Evolutionary conservation across 2,329 filamentous ascomycete species (phyloP).

Genomic region (Periconia digitata): DNA sequence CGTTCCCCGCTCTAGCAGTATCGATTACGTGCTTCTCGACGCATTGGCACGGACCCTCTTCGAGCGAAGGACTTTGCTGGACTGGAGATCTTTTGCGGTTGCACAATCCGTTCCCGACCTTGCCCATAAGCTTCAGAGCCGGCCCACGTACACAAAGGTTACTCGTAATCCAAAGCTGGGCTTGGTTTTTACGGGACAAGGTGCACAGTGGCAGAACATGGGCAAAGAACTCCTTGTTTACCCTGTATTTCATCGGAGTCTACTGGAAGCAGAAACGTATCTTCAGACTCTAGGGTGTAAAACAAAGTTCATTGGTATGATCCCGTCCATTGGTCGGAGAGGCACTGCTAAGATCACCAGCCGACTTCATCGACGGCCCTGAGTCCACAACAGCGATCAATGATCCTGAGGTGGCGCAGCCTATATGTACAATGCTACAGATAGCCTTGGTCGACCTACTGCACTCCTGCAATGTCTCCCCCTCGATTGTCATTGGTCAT

Average conservation of each 20-base stretch:
- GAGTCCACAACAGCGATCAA: neutral
- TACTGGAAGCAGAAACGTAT: neutral
- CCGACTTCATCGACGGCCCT: neutral
- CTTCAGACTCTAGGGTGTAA: neutral
- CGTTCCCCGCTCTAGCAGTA: neutral
- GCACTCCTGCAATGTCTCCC: constrained; percentile 13
- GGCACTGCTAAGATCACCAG: too few relatives aligned
- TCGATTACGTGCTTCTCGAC: neutral
- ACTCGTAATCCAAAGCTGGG: neutral
- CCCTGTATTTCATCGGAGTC: neutral
- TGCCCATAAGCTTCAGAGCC: too few relatives aligned
- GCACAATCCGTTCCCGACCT: neutral
- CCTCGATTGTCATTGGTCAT: constrained; percentile 15
- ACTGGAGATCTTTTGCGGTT: neutral
- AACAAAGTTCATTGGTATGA: neutral
- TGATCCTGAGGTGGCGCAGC: neutral
- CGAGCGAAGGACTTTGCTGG: neutral
- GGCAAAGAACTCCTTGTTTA: constrained; percentile 9
- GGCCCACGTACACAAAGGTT: neutral
- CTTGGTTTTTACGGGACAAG: constrained; percentile 34
- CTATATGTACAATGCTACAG: constrained; percentile 15
- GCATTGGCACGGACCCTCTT: neutral
- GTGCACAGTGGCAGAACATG: constrained; percentile 31
- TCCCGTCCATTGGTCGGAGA: neutral
- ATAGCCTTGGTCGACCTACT: constrained; percentile 23